Conservation (phyloP, 768 basidiomycete genomes). For the Amanita muscaria region DNA sequence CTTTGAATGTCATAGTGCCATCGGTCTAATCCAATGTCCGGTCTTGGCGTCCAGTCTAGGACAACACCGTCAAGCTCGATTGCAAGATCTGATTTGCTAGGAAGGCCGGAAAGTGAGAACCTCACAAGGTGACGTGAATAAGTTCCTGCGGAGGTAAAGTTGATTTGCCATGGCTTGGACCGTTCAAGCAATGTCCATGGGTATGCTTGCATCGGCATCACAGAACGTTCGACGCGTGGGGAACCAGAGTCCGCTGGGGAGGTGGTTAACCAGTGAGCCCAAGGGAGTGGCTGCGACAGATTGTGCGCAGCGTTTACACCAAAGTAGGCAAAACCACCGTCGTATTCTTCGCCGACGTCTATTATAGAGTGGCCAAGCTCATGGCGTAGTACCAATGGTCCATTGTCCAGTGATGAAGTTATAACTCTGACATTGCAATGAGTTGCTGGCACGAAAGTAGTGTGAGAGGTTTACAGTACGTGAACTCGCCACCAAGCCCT, state of each 20-base stretch:
- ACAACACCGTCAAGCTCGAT: slow-evolving; percentile 55
- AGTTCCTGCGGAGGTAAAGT: slow-evolving; percentile 54
- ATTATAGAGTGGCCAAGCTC: slow-evolving; percentile 79
- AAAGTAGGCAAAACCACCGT: slow-evolving; percentile 67
- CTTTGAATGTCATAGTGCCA: slow-evolving; percentile 65
- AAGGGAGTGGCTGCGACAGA: slow-evolving; percentile 37
- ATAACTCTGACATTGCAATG: slow-evolving; percentile 44
- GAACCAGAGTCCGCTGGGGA: slow-evolving; percentile 12
- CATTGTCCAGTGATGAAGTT: slow-evolving; percentile 67
- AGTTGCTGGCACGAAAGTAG: background rate
- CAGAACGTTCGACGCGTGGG: slow-evolving; percentile 51
- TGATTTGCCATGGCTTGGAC: slow-evolving; percentile 46
- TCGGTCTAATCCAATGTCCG: slow-evolving; percentile 54
- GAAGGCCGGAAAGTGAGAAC: slow-evolving; percentile 69
- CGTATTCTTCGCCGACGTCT: slow-evolving; percentile 76
- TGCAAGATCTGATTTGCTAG: slow-evolving; percentile 39
- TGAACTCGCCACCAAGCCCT: slow-evolving; percentile 75
- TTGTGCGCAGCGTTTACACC: slow-evolving; percentile 55
- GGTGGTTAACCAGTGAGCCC: slow-evolving; percentile 63
- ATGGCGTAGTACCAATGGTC: slow-evolving; percentile 66
- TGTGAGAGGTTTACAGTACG: slow-evolving; percentile 29
- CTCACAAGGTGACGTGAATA: slow-evolving; percentile 54
- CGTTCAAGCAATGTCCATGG: slow-evolving; percentile 68
- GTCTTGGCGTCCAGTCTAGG: slow-evolving; percentile 49
- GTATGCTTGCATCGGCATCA: slow-evolving; percentile 70